Evolutionary conservation across 192 early-diverging fungal species (phyloP).

Genomic region (Coemansia asiatica): DNA sequence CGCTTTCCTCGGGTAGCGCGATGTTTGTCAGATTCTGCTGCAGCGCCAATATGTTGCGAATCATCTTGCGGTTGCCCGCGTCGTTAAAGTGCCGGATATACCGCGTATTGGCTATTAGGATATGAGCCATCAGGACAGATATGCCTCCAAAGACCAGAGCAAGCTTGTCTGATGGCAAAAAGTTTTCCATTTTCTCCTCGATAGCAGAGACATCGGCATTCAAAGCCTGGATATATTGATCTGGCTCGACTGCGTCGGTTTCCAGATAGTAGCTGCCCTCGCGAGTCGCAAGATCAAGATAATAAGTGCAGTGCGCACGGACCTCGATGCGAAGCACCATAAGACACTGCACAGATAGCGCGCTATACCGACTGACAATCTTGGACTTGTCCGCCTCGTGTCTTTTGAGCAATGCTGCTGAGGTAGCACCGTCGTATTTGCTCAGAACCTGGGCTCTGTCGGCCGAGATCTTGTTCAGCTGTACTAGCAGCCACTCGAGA

Average conservation of each 20-base stretch:
- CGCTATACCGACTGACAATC: constrained; percentile 65
- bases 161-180: constrained; percentile 63
- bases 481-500: constrained; percentile 62
- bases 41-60: constrained; percentile 79
- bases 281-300: constrained; percentile 83
- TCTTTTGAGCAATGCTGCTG: constrained; percentile 56
- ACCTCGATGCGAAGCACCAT: constrained; percentile 83
- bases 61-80: constrained; percentile 73
- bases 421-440: constrained; percentile 43
- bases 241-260: constrained; percentile 78
- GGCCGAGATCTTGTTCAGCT: constrained; percentile 31
- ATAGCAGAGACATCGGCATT: constrained; percentile 75
- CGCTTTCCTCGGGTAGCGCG: constrained; percentile 61
- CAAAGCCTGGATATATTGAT: constrained; percentile 80
- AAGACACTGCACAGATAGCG: constrained; percentile 75
- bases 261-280: constrained; percentile 85
- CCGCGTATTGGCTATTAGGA: constrained; percentile 65
- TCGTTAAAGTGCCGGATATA: constrained; percentile 69
- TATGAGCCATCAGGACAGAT: constrained; percentile 69
- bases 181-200: constrained; percentile 69
- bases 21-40: constrained; percentile 89
- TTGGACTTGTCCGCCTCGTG: constrained; percentile 43
- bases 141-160: constrained; percentile 83
- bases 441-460: constrained; percentile 32
- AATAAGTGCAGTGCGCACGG: constrained; percentile 82